phyloP scores from a whole-genome alignment of 129 eudicot genomes.

The Glebionis coronaria region DNA sequence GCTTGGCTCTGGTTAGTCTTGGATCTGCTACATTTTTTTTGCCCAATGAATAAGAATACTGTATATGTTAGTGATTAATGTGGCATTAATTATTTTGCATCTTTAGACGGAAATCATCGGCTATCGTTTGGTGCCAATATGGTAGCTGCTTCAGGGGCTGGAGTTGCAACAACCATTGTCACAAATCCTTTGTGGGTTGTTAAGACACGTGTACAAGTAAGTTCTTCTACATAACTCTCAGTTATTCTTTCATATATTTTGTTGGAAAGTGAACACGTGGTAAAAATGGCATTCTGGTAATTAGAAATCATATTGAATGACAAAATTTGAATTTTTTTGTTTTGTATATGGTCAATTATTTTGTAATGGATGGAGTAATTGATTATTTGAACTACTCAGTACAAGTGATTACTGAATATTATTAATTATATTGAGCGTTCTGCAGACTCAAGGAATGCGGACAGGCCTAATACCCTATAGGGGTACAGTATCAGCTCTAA shows the following conservation, averaged over 20 bases:
- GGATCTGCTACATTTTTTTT: neutral
- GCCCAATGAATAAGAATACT: conserved; percentile 2
- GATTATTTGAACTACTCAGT: too few relatives aligned
- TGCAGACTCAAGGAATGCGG: conserved; percentile 92
- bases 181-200: conserved; percentile 99
- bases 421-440: neutral
- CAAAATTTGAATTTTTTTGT: too few relatives aligned
- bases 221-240: conserved; percentile 9
- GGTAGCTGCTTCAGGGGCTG: conserved; percentile 98
- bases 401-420: neutral
- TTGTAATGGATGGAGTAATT: too few relatives aligned
- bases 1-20: conserved; percentile 68
- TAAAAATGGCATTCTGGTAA: too few relatives aligned
- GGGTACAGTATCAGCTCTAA: conserved; percentile 85
- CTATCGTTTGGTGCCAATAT: conserved; percentile 90
- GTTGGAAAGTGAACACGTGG: too few relatives aligned
- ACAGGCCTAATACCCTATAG: conserved; percentile 63
- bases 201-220: conserved; percentile 88
- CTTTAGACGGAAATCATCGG: conserved; percentile 72
- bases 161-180: conserved; percentile 79
- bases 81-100: conserved; percentile 18
- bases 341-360: too few relatives aligned
- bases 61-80: conserved; percentile 9
- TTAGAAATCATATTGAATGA: too few relatives aligned
- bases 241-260: too few relatives aligned